These are phyloP conservation scores for Colletotrichum musicola DNA, from an alignment of 2,329 filamentous ascomycete species.

Conservation along the genomic window DNA sequence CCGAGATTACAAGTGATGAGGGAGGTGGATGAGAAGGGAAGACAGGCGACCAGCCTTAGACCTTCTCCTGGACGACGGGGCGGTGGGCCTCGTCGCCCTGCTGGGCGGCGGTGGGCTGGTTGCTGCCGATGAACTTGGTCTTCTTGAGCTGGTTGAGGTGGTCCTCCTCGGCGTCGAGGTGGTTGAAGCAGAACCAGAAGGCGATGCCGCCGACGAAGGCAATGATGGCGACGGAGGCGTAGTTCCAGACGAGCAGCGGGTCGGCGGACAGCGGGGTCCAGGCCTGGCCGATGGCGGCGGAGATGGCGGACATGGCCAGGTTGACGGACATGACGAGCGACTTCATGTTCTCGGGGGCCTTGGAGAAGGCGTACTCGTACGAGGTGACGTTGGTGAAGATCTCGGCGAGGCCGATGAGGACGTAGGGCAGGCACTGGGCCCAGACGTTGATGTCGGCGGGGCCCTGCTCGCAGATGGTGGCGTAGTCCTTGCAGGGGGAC, in stretches of 20 bases:
- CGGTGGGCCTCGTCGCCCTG: conserved; percentile 13
- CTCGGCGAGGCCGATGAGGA: conserved; percentile 65
- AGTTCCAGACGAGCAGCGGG: conserved; percentile 80
- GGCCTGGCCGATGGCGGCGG: conserved; percentile 77
- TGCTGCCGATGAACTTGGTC: conserved; percentile 56
- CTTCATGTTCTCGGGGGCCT: conserved; percentile 84
- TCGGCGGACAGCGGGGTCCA: conserved; percentile 72
- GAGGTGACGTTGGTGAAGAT: conserved; percentile 69
- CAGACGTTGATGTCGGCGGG: conserved; percentile 75
- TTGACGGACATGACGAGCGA: conserved; percentile 79
- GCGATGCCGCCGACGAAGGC: conserved; percentile 71
- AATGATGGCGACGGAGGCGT: conserved; percentile 72
- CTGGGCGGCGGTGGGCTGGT: conserved; percentile 49
- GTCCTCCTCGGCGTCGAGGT: conserved; percentile 77
- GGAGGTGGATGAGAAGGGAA: not conserved
- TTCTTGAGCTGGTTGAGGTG: conserved; percentile 72
- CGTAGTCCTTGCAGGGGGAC: conserved; percentile 70
- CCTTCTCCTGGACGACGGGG: conserved; percentile 26
- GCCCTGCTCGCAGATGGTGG: conserved; percentile 61
- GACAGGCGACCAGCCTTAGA: not conserved
- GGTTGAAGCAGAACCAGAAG: conserved; percentile 77
- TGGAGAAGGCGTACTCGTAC: conserved; percentile 82
- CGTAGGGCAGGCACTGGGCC: conserved; percentile 66
- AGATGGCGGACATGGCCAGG: conserved; percentile 78
- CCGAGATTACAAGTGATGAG: no score